phyloP scores from a whole-genome alignment of 352 stramenopile species.

The Globisporangium uncinulatum region DNA sequence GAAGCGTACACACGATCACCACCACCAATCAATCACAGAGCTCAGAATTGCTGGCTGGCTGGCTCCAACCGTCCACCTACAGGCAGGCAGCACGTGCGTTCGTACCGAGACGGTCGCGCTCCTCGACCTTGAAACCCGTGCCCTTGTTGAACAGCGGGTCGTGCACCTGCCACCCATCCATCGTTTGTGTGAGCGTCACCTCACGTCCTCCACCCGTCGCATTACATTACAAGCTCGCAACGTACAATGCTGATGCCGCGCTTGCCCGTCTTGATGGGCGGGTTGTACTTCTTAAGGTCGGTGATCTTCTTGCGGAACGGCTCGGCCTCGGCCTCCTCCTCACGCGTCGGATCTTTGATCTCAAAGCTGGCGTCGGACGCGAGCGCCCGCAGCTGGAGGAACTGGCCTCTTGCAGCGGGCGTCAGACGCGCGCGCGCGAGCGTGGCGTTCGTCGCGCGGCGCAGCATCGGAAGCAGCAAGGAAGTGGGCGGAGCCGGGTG shows the following conservation, averaged over 20 bases:
- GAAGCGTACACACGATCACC: not conserved
- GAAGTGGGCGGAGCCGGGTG: not conserved
- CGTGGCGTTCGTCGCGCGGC: constrained; percentile 5
- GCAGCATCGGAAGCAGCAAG: constrained; percentile 3
- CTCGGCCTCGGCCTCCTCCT: constrained; percentile 30
- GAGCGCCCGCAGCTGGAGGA: constrained; percentile 13
- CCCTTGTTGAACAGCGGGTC: constrained; percentile 88
- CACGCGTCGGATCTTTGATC: constrained; percentile 21
- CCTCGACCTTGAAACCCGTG: constrained; percentile 78
- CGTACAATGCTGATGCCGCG: constrained; percentile 68
- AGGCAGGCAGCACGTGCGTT: not conserved
- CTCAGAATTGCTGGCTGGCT: too few species aligned
- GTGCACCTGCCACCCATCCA: constrained; percentile 31
- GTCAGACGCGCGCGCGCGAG: constrained; percentile 1
- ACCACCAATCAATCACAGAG: not conserved
- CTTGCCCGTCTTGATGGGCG: constrained; percentile 71
- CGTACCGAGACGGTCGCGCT: constrained; percentile 79
- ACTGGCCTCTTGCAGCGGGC: not conserved
- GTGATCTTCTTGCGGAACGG: constrained; percentile 46
- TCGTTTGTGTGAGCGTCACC: not conserved
- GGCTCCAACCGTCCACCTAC: too few species aligned
- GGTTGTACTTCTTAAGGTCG: constrained; percentile 74
- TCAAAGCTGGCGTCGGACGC: constrained; percentile 41
- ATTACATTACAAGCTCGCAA: constrained; percentile 1
- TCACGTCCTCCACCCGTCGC: not conserved